Evolutionary conservation across 768 basidiomycete species (phyloP), one percentile per base, ranked within the genome.

Genomic region (Trichaptum fuscoviolaceum): DNA sequence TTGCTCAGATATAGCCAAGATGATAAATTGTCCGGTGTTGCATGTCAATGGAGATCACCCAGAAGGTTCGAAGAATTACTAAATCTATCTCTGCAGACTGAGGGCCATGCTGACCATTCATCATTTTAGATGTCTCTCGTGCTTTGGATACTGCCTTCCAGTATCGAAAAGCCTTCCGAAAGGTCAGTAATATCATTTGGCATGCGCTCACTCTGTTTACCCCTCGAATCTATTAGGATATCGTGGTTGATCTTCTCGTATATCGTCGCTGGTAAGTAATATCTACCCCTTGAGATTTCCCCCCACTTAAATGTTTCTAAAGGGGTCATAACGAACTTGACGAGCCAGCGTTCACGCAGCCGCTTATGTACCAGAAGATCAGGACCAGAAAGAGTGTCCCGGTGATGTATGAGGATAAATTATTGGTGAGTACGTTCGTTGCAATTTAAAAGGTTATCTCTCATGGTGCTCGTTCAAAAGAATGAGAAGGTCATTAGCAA

Each of bases 31-130:
- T 0, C 95, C 95, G 0, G 86, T 96, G 4, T 74, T 96, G 23
- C 95, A 96, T 68, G 93, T 95, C 67, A 97, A 96, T 69, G 95
- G 95, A 6, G 95, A 97, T 74, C 80, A 90, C 74, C 93, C 93
- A 0, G 93, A 96, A 83, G 92, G 92, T 79, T 59, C 63, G 66
- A 58, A 25, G 18, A 35, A 25, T n/a, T 23, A n/a, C 20, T 60
- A 63, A 7, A 59, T n/a, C 4, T 60, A 64, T 23, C 27, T 35
- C 9, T 15, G 12, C 42, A 17, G 10, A 34, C 15, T 61, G 7
- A 24, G 27, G 30, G 8, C 8, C 30, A 3, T 15, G 57, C 26
- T 59, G 25, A 62, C 64, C 35, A 35, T 59, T 17, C 35, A 18
- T 15, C 52, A 35, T 62, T n/a, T 12, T 62, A 91, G 93, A 96